A percentile compares a stretch with the other conserved stretches of the same genome.
Evolutionary conservation across 768 basidiomycete species (phyloP).

Genomic region (Lentinus tigrinus): DNA sequence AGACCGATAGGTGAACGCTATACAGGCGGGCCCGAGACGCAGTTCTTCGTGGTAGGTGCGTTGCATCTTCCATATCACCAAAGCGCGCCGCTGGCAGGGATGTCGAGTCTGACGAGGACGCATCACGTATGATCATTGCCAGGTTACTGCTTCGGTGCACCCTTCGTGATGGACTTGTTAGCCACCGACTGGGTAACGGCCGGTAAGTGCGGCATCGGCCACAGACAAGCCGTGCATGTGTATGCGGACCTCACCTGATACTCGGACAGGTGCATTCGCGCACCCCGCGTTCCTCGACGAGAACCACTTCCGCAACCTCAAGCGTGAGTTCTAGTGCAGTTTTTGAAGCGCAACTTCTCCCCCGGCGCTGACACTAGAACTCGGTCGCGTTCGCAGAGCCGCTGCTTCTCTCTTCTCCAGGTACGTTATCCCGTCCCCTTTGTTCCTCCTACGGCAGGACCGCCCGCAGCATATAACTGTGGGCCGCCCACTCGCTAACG

Average conservation of each 20-base stretch:
- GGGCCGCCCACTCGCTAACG: neutral
- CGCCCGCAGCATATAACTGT: no score
- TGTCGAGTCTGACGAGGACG: neutral
- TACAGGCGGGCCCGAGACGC: conserved; percentile 22
- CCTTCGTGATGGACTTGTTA: conserved; percentile 47
- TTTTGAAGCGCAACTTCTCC: neutral
- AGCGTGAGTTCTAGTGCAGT: conserved; percentile 39
- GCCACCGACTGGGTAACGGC: conserved; percentile 46
- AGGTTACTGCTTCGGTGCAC: conserved; percentile 63
- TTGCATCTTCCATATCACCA: neutral
- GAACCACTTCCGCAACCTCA: conserved; percentile 46
- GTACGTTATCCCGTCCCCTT: conserved; percentile 25
- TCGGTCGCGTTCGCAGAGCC: conserved; percentile 42
- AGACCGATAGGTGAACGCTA: neutral
- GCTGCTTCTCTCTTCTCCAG: conserved; percentile 54
- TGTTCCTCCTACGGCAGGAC: neutral
- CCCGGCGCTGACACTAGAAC: neutral
- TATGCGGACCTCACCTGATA: neutral
- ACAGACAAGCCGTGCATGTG: no score
- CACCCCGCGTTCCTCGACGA: conserved; percentile 53
- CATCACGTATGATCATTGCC: neutral
- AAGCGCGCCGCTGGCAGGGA: neutral
- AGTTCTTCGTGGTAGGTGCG: conserved; percentile 19
- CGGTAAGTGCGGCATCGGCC: conserved; percentile 30
- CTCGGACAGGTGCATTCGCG: conserved; percentile 47